Conservation (phyloP, 2,329 filamentous ascomycete genomes). For the Dactylellina leptospora region DNA sequence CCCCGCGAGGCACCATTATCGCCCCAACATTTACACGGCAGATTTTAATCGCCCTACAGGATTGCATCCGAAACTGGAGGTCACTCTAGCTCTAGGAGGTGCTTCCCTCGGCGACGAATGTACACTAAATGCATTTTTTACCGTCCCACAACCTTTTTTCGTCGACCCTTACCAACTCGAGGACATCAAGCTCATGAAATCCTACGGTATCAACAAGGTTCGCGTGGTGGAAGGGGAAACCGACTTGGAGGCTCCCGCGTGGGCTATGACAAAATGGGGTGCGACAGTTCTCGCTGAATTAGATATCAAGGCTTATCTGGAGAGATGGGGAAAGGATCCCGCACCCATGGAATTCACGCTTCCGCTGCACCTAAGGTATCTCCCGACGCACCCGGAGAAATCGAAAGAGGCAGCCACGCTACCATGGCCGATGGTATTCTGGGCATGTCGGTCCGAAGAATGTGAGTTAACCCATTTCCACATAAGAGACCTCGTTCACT, state of each 20-base stretch:
- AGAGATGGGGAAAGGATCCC: constrained; percentile 19
- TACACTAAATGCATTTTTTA: constrained; percentile 56
- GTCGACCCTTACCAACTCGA: constrained; percentile 57
- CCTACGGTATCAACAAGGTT: constrained; percentile 55
- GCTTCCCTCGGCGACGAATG: constrained; percentile 48
- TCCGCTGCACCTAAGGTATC: constrained; percentile 56
- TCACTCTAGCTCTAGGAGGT: constrained; percentile 46
- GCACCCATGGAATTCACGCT: constrained; percentile 54
- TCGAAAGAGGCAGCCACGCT: constrained; percentile 49
- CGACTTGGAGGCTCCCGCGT: constrained; percentile 57
- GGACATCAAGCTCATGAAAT: constrained; percentile 53
- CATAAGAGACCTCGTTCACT: neutral
- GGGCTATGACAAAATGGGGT: constrained; percentile 55
- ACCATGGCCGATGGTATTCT: constrained; percentile 57
- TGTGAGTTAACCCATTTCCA: constrained; percentile 6
- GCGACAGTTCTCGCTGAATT: constrained; percentile 54
- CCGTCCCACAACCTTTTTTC: constrained; percentile 55
- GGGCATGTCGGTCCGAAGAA: constrained; percentile 53
- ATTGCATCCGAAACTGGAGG: constrained; percentile 56
- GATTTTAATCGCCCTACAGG: constrained; percentile 54
- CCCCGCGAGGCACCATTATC: constrained; percentile 54
- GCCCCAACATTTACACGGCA: constrained; percentile 52
- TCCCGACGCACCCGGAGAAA: constrained; percentile 46
- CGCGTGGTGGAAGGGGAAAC: constrained; percentile 55
- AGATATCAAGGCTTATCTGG: constrained; percentile 38